Conservation (phyloP, 2,329 filamentous ascomycete genomes). For the Trichoderma sp. region DNA sequence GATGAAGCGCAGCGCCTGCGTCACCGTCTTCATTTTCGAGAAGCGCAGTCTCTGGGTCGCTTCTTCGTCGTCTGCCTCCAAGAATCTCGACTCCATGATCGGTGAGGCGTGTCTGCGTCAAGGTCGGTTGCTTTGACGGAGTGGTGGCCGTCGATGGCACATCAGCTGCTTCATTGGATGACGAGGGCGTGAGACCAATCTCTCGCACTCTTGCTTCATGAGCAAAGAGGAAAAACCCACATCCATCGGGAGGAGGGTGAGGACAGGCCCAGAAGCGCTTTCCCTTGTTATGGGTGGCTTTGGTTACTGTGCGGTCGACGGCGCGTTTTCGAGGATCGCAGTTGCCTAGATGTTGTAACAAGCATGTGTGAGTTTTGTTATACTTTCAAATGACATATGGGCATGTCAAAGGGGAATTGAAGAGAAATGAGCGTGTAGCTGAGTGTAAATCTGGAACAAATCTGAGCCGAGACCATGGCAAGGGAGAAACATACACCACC, state of each 20-base stretch:
- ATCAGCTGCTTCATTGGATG: constrained; percentile 17
- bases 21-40: not conserved
- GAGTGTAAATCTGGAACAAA: not conserved
- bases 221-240: constrained; percentile 50
- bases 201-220: constrained; percentile 41
- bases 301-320: constrained; percentile 41
- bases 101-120: constrained; percentile 36
- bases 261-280: constrained; percentile 47
- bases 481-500: constrained; percentile 40
- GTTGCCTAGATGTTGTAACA: constrained; percentile 39
- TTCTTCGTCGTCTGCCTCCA: constrained; percentile 28
- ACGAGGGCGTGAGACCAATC: constrained; percentile 27
- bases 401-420: not conserved
- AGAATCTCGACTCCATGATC: constrained; percentile 36
- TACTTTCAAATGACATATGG: not conserved
- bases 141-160: constrained; percentile 18
- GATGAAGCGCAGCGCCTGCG: not conserved
- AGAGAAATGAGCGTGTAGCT: not conserved
- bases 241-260: constrained; percentile 35
- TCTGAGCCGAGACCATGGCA: not conserved
- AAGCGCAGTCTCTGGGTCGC: constrained; percentile 5
- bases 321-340: constrained; percentile 46
- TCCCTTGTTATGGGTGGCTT: constrained; percentile 43
- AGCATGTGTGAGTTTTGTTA: not conserved
- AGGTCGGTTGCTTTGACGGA: constrained; percentile 32